These are phyloP conservation scores for Amaranthus tricolor DNA, from an alignment of 179 eudicot species.

Conservation along the genomic window DNA sequence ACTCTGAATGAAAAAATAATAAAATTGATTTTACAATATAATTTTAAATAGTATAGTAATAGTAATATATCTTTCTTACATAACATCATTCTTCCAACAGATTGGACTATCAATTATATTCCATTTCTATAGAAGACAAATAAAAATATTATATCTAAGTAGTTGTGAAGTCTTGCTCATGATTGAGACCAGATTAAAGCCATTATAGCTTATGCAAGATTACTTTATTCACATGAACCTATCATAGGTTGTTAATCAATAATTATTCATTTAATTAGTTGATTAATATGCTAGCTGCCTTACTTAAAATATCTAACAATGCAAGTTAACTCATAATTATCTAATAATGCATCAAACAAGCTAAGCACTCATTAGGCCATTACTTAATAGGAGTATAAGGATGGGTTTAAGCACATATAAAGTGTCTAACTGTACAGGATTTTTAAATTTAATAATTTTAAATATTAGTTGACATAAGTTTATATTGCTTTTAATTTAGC, in stretches of 20 bases:
- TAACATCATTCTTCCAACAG: not conserved
- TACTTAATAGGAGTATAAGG: too few species aligned
- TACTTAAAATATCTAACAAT: not conserved
- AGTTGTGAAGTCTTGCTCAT: constrained; percentile 5
- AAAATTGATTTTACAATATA: too few species aligned
- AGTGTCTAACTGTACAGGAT: too few species aligned
- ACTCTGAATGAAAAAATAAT: too few species aligned
- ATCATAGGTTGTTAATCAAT: not conserved
- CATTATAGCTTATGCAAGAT: constrained; percentile 11
- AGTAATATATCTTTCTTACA: too few species aligned
- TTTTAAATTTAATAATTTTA: too few species aligned
- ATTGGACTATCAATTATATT: not conserved
- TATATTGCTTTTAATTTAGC: not conserved
- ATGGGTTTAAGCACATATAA: too few species aligned
- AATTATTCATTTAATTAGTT: not conserved
- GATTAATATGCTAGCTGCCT: constrained; percentile 5
- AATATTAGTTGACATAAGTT: not conserved
- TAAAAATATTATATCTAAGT: not conserved
- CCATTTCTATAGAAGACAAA: not conserved
- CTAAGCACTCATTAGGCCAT: too few species aligned
- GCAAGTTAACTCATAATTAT: not conserved
- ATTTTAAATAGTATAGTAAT: too few species aligned
- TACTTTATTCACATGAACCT: not conserved
- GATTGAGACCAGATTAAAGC: constrained; percentile 4
- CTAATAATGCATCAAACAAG: not conserved